Evolutionary conservation across 345 rosid species (phyloP).

Genomic region (Ricinus communis): DNA sequence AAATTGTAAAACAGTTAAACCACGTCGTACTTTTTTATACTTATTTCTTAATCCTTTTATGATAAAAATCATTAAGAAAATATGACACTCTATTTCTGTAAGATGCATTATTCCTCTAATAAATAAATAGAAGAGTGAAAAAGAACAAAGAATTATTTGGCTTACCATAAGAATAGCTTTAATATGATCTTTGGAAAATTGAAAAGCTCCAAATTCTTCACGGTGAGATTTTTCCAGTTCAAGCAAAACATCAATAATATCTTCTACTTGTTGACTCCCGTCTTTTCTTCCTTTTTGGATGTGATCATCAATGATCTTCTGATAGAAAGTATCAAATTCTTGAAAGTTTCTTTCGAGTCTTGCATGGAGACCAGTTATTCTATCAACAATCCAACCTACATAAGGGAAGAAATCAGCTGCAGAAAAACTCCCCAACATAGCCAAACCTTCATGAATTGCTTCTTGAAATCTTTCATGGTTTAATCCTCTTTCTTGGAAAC

Average conservation of each 20-base stretch:
- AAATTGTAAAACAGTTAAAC: too few relatives aligned
- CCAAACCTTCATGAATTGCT: conserved; percentile 3
- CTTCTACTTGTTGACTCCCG: not conserved
- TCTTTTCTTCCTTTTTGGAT: conserved; percentile 19
- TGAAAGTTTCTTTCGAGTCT: conserved; percentile 24
- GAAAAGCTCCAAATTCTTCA: not conserved
- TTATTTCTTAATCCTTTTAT: too few relatives aligned
- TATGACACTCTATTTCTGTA: too few relatives aligned
- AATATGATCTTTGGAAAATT: conserved; percentile 17
- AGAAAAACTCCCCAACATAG: not conserved
- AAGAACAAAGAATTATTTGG: not conserved
- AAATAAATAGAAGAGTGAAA: too few relatives aligned
- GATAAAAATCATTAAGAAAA: too few relatives aligned
- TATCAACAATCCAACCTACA: conserved; percentile 11
- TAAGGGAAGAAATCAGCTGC: conserved; percentile 5
- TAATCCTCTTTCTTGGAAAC: conserved; percentile 3
- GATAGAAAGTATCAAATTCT: conserved; percentile 38
- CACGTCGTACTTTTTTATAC: too few relatives aligned
- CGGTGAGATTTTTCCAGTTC: conserved; percentile 6
- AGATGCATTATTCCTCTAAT: too few relatives aligned
- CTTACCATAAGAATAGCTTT: conserved; percentile 38
- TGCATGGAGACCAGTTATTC: not conserved
- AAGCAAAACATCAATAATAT: conserved; percentile 31
- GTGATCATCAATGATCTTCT: conserved; percentile 41
- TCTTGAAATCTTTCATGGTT: not conserved